Evolutionary conservation across 2,329 filamentous ascomycete species (phyloP), one percentile per base, ranked within the genome.

Genomic region (Nannizziopsis arthrosporioides): DNA sequence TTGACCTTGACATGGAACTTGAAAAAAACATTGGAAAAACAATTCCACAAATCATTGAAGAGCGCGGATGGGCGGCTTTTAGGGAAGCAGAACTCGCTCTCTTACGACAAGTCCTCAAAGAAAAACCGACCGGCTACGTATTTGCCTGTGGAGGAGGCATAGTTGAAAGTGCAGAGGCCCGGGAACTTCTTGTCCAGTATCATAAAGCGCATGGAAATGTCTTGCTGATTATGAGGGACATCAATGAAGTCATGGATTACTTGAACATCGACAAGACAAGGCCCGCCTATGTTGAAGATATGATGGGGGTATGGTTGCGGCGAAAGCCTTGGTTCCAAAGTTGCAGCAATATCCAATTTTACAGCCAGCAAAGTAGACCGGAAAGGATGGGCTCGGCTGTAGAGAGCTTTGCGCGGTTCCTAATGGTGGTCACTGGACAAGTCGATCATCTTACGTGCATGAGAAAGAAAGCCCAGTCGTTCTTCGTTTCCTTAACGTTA

Each of bases 61-160:
- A 75, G 35, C 77, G 63, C 30, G 89, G 92, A 42, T 98, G 92
- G 92, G 84, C 87, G 49, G 84, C 81, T 1, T 98, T 98, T 71
- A 78, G 92, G 46, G 74, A 77, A 19, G 81, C 83, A 17, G 92
- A 98, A 63, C 66, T 90, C 7, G 76, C 77, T 2, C 71, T 95
- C 5, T 71, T 98, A 5, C 76, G 78, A 54, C 78, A 81, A 37
- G 77, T 85, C 22, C 78, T 94, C 62, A 77, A 79, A 47, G 85
- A 89, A 48, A 83, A 85, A 57, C 72, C 84, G 1, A 77, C 74
- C 1, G 84, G 84, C 3, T 74, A 94, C 60, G 77, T 98, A 53
- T 88, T 98, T 61, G 92, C 92, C 1, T 96, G 90, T 56, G 92
- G 92, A 46, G 92, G 92, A 38, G 92, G 92, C 27, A 78, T 98